These are phyloP conservation scores for Euphorbia corollata DNA, from an alignment of 441 rosid genomes.

Conservation along the genomic window DNA sequence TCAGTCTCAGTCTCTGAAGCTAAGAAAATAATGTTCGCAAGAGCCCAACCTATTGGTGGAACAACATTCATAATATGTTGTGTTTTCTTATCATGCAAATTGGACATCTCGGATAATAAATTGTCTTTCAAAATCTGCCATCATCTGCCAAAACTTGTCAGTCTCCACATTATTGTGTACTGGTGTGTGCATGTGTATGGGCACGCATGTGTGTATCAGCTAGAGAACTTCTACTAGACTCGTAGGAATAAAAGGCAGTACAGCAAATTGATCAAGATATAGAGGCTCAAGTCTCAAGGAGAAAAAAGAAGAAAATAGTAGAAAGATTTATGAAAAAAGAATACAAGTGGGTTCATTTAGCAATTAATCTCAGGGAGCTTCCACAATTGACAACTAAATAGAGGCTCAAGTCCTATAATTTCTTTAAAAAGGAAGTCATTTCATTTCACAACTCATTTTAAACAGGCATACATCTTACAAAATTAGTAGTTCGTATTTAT, in stretches of 20 bases:
- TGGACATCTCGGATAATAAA: conserved; percentile 44
- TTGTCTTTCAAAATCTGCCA: conserved; percentile 68
- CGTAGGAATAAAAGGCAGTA: background rate
- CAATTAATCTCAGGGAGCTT: background rate
- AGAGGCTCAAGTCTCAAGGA: background rate
- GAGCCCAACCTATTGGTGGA: conserved; percentile 87
- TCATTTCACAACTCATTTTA: background rate
- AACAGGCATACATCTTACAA: background rate
- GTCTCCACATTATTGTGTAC: conserved; percentile 42
- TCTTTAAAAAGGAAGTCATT: background rate
- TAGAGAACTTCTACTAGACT: background rate
- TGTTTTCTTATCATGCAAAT: conserved; percentile 39
- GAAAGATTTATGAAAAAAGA: background rate
- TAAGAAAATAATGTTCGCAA: conserved; percentile 68
- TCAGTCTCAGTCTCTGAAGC: conserved; percentile 59
- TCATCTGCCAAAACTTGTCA: conserved; percentile 90
- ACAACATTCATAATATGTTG: conserved; percentile 38
- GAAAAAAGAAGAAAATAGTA: no score
- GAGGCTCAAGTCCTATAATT: background rate
- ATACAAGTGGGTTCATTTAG: background rate
- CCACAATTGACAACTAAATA: background rate
- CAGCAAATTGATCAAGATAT: background rate
- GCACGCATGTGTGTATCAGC: background rate
- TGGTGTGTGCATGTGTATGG: background rate
- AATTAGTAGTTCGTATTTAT: background rate